These are phyloP conservation scores for Sarcodon aspratus DNA, from an alignment of 768 basidiomycete species.

Conservation along the genomic window DNA sequence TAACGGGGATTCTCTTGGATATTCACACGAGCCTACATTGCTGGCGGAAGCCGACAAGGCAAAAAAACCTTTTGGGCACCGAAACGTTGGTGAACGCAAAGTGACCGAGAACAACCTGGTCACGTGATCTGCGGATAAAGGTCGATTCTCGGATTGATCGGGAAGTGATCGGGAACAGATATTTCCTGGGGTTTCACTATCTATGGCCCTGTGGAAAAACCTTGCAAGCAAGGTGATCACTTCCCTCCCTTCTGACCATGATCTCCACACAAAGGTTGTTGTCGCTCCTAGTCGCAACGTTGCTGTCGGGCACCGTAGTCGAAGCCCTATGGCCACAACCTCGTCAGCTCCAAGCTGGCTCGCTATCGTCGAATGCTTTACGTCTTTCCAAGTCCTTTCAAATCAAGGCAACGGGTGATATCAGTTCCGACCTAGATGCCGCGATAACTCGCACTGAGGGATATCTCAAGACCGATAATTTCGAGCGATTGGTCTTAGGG, in stretches of 20 bases:
- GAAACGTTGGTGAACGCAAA: no score
- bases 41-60: no score
- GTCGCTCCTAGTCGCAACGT: slow-evolving; percentile 9
- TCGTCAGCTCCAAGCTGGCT: slow-evolving; percentile 15
- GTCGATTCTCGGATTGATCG: no score
- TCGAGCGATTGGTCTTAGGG: slow-evolving; percentile 45
- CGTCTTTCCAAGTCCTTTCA: slow-evolving; percentile 36
- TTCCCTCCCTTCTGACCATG: slow-evolving; percentile 1
- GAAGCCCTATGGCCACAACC: slow-evolving; percentile 28
- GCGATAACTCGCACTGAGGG: slow-evolving; percentile 39
- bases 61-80: no score
- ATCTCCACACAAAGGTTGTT: slow-evolving; percentile 4
- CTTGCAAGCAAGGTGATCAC: not conserved
- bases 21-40: no score
- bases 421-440: slow-evolving; percentile 46
- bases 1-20: no score
- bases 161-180: no score
- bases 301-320: slow-evolving; percentile 9
- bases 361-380: slow-evolving; percentile 8
- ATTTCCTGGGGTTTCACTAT: not conserved
- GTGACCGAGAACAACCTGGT: no score
- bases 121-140: no score
- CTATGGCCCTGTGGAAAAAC: no score
- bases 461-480: slow-evolving; percentile 39
- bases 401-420: slow-evolving; percentile 30